phyloP scores from a whole-genome alignment of 192 early-diverging fungal species.

The Coemansia sp. region DNA sequence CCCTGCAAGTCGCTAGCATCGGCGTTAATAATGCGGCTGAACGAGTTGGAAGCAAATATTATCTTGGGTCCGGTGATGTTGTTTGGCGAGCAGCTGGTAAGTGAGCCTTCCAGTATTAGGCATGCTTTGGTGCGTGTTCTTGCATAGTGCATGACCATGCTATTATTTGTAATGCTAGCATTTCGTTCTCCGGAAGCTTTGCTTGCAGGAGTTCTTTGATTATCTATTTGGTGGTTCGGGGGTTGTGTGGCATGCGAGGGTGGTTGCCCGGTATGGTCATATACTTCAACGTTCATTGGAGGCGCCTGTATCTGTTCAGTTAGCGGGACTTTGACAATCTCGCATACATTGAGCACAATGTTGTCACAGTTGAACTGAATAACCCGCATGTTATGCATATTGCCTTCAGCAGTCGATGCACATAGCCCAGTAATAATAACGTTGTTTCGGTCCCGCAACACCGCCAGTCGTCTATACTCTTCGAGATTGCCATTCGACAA shows the following conservation, averaged over 20 bases:
- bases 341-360: slow-evolving; percentile 20
- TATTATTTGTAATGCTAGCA: not conserved
- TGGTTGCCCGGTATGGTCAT: not conserved
- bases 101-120: slow-evolving; percentile 19
- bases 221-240: too few species aligned
- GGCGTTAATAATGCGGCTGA: slow-evolving; percentile 20
- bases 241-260: too few species aligned
- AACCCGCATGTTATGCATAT: slow-evolving; percentile 4
- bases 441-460: slow-evolving; percentile 1
- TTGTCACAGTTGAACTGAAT: slow-evolving; percentile 32
- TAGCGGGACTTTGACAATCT: not conserved
- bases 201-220: too few species aligned
- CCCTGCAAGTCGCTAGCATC: slow-evolving; percentile 33
- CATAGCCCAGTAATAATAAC: slow-evolving; percentile 5
- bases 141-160: slow-evolving; percentile 4
- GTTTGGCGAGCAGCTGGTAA: not conserved
- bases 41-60: slow-evolving; percentile 30
- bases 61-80: slow-evolving; percentile 18
- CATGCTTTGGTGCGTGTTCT: slow-evolving; percentile 17
- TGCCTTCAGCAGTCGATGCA: not conserved
- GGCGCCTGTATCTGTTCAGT: not conserved
- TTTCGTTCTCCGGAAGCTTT: too few species aligned
- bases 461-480: slow-evolving; percentile 9
- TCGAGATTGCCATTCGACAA: slow-evolving; percentile 6
- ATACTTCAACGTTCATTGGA: not conserved